Base-by-base conservation (phyloP, 345 rosid species). In the Capsella bursapastoris region DNA sequence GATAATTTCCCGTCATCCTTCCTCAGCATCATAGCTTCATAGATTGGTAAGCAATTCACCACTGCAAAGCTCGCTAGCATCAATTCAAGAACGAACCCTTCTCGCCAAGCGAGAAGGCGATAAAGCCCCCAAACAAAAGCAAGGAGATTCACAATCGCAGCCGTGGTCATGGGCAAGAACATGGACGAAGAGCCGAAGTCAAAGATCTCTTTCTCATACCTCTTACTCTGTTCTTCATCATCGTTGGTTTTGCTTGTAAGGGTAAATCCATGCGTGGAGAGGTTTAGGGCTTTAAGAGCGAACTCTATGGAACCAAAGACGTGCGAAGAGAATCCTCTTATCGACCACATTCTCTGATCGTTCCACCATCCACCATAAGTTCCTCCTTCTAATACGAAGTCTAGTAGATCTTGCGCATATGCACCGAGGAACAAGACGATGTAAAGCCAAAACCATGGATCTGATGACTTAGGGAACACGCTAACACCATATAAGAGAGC, bases 161-260 rank as follows among this genome's bases (percentile, higher is more conserved):
- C 87, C 71, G 59, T 61, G 4, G 85, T 60, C 6, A 81, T 67
- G 4, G 81, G 70, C 49, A 86, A 77, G 59, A 88, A 86, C 86
- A 93, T 75, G 0, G 90, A 77, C 0, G 91, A 90, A 40, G 57
- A 76, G 13, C 98, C 90, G 9, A 93, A 89, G 49, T 89, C 89
- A 6, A 89, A 91, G 0, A 80, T 56, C 16, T 85, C 92, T 71
- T 83, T 76, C 28, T 81, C 84, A 11, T 88, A 88, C 75, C 82
- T 83, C 64, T 83, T 85, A 7, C 82, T 83, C 32, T 84, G 92
- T 50, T 87, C 89, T 5, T 74, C 81, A n/a, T 84, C 84, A 6
- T 84, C 85, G 2, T 61, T 64, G 3, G 78, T 83, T 81, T 91
- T 88, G 84, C 81, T 86, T 1, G 94, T 89, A 59, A 91, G 44